phyloP scores from a whole-genome alignment of 345 rosid species.

The Euclidium syriacum region DNA sequence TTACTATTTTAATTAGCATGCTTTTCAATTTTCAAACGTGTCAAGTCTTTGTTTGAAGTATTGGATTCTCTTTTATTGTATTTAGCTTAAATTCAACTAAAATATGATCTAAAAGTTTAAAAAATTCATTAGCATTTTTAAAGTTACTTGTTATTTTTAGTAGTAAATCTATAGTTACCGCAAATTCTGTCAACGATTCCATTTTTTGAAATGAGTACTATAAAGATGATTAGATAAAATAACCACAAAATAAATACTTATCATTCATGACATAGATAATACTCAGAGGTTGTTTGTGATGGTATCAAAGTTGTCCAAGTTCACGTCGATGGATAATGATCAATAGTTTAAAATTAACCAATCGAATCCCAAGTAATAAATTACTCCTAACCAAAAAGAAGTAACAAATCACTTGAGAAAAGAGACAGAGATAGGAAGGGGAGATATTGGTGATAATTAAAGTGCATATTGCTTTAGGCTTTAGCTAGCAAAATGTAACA shows the following conservation, averaged over 20 bases:
- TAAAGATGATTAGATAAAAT: not conserved
- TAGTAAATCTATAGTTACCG: not conserved
- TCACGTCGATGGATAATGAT: constrained; percentile 19
- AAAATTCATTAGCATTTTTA: not conserved
- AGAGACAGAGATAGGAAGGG: constrained; percentile 11
- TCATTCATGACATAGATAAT: not conserved
- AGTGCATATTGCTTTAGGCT: constrained; percentile 15
- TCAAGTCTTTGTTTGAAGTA: not conserved
- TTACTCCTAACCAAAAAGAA: constrained; percentile 8
- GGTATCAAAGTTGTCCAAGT: not conserved
- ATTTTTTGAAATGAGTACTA: not conserved
- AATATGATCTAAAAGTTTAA: not conserved
- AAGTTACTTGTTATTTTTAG: not conserved
- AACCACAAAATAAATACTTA: not conserved
- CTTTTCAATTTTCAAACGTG: constrained; percentile 11
- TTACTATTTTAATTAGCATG: constrained; percentile 1
- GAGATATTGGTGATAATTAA: constrained; percentile 20
- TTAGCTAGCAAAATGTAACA: not conserved
- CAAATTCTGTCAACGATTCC: not conserved
- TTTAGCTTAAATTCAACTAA: not conserved
- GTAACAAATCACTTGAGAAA: not conserved
- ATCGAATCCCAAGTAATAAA: constrained; percentile 4
- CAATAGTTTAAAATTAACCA: not conserved
- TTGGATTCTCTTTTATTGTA: constrained; percentile 5
- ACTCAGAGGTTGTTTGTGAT: constrained; percentile 1